Conservation (phyloP, 192 early-diverging fungal genomes). For the Ambispora gerdemannii region DNA sequence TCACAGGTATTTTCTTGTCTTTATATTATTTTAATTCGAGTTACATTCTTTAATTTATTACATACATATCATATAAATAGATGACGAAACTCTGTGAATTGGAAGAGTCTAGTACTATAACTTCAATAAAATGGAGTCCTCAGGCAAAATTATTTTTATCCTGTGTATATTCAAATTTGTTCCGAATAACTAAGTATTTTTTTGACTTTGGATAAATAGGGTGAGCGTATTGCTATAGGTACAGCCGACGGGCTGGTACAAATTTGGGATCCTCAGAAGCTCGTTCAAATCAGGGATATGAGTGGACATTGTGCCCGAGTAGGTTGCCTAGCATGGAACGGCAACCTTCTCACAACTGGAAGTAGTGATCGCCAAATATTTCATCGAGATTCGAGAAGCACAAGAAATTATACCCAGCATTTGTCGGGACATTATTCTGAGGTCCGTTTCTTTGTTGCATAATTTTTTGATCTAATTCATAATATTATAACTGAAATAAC, state of each 20-base stretch:
- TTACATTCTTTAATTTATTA: background rate
- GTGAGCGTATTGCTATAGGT: constrained; percentile 65
- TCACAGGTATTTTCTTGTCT: constrained; percentile 10
- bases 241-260: constrained; percentile 64
- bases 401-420: constrained; percentile 41
- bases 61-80: constrained; percentile 31
- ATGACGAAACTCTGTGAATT: constrained; percentile 42
- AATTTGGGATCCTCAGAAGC: constrained; percentile 65
- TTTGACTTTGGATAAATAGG: too few species aligned
- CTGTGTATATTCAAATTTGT: too few species aligned
- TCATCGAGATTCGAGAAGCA: constrained; percentile 64
- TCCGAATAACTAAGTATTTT: too few species aligned
- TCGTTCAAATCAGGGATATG: constrained; percentile 42
- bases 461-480: background rate
- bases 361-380: constrained; percentile 69
- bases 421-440: constrained; percentile 60
- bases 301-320: constrained; percentile 44
- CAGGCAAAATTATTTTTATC: constrained; percentile 49
- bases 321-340: constrained; percentile 52
- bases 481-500: too few species aligned
- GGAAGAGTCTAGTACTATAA: constrained; percentile 55
- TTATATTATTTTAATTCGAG: background rate
- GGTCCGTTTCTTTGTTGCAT: too few species aligned
- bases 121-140: constrained; percentile 74
- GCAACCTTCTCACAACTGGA: constrained; percentile 65